Percentiles rank a stretch among this genome's conserved stretches.
phyloP scores from a whole-genome alignment of 78 protist species.

The Blattamonas nauphoetae region DNA sequence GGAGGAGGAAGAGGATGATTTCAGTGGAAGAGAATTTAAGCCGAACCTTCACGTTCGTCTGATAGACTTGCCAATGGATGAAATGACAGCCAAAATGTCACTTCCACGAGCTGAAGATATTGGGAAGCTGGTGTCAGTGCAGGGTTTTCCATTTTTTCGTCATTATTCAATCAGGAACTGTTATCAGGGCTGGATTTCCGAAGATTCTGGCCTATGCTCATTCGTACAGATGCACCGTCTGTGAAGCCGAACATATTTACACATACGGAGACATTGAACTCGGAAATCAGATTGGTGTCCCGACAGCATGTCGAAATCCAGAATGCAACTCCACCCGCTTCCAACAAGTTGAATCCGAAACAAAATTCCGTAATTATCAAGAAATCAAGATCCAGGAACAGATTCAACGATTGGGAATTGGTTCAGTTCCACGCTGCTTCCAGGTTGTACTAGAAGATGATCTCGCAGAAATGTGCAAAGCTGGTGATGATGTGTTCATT shows the following conservation, averaged over 20 bases:
- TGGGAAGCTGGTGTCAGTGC: background rate
- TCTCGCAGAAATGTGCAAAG: constrained; percentile 67
- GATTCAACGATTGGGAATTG: constrained; percentile 44
- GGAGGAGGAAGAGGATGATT: background rate
- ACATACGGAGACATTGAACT: constrained; percentile 16
- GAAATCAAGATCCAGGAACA: constrained; percentile 75
- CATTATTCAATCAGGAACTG: too few relatives aligned
- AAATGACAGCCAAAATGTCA: background rate
- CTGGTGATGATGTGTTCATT: constrained; percentile 75
- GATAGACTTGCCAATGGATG: background rate
- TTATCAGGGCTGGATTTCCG: constrained; percentile 25
- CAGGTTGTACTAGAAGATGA: constrained; percentile 65
- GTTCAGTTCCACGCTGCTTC: constrained; percentile 74
- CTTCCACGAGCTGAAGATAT: constrained; percentile 11
- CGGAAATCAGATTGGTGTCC: background rate
- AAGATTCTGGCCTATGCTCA: constrained; percentile 18
- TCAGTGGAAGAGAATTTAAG: background rate
- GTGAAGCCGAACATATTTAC: background rate
- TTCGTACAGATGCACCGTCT: constrained; percentile 19
- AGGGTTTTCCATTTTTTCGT: too few relatives aligned
- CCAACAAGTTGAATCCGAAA: constrained; percentile 9
- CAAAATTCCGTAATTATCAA: constrained; percentile 46
- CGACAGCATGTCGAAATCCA: constrained; percentile 15
- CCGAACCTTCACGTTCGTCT: constrained; percentile 3
- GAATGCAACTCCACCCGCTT: constrained; percentile 13